phyloP scores from a whole-genome alignment of 805 yeast species.

The Metschnikowia picachoensis region DNA sequence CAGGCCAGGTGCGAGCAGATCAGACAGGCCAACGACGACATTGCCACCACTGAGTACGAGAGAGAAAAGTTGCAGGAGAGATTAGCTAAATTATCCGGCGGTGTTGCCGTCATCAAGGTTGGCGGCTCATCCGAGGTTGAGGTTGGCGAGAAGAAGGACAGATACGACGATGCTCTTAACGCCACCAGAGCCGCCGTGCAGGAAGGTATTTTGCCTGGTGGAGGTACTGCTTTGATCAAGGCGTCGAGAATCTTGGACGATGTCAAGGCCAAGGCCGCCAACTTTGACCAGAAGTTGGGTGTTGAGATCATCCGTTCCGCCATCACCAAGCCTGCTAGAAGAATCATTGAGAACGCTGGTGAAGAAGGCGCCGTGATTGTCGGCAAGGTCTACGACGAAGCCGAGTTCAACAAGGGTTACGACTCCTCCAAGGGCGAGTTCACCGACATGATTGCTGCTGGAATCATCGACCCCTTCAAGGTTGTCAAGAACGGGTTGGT shows the following conservation, averaged over 20 bases:
- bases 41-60: constrained; percentile 84
- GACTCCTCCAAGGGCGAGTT: constrained; percentile 89
- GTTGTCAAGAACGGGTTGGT: constrained; percentile 94
- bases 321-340: constrained; percentile 90
- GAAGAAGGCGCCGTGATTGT: constrained; percentile 96
- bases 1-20: constrained; percentile 91
- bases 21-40: constrained; percentile 71
- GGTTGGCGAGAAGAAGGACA: constrained; percentile 99
- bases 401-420: constrained; percentile 84
- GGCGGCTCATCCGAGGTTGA: constrained; percentile 98
- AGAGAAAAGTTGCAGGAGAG: constrained; percentile 96
- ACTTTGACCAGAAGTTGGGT: constrained; percentile 96
- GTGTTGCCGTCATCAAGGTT: constrained; percentile 96
- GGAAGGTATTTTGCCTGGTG: constrained; percentile 98
- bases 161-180: constrained; percentile 96
- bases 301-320: constrained; percentile 91
- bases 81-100: constrained; percentile 93
- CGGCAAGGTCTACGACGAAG: constrained; percentile 70
- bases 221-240: constrained; percentile 96
- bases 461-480: constrained; percentile 98
- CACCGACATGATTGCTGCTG: constrained; percentile 94
- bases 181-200: constrained; percentile 99
- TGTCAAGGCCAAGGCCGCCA: constrained; percentile 59
- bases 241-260: constrained; percentile 74
- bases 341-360: constrained; percentile 95